Conservation (phyloP, 805 yeast genomes). For the Candida glaebosa region DNA sequence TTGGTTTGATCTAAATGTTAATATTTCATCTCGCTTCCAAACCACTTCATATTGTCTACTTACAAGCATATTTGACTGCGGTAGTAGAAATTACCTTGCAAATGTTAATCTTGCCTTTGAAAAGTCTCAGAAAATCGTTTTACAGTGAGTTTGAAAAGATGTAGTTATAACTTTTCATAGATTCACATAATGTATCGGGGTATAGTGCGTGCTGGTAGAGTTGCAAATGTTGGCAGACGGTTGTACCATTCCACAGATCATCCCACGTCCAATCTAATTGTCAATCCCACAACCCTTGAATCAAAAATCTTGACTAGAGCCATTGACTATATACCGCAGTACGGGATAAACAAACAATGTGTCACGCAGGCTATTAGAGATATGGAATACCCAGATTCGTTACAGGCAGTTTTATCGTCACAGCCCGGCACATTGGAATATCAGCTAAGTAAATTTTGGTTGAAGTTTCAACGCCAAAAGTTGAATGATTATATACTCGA, state of each 20-base stretch:
- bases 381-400: constrained; percentile 50
- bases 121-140: neutral
- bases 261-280: constrained; percentile 30
- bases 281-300: constrained; percentile 33
- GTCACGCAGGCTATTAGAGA: constrained; percentile 48
- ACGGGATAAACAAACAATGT: constrained; percentile 50
- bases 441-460: constrained; percentile 51
- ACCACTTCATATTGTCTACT: neutral
- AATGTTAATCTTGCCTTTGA: neutral
- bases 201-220: neutral
- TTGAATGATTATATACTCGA: constrained; percentile 28
- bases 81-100: neutral
- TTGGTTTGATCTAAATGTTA: constrained; percentile 42
- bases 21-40: neutral
- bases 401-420: constrained; percentile 38
- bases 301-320: constrained; percentile 38
- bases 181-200: neutral
- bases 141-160: neutral
- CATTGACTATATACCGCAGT: constrained; percentile 42
- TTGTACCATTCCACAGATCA: constrained; percentile 37
- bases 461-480: constrained; percentile 41
- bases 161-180: neutral
- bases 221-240: constrained; percentile 1
- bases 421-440: constrained; percentile 46
- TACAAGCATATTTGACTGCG: constrained; percentile 1